These are phyloP conservation scores for Mycena indigotica DNA, from an alignment of 768 basidiomycete genomes.

Conservation along the genomic window DNA sequence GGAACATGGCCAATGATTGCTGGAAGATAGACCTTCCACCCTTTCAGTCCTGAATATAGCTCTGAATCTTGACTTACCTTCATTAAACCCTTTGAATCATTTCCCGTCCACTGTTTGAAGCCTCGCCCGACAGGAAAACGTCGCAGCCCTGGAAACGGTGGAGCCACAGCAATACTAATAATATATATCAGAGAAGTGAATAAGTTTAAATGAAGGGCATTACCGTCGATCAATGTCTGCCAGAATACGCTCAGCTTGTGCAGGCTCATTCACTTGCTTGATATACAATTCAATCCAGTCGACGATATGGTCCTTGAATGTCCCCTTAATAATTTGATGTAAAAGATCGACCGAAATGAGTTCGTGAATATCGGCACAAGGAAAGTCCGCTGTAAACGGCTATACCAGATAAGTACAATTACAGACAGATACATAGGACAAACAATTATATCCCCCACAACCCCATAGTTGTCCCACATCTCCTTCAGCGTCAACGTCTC, in stretches of 20 bases:
- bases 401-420: slow-evolving; percentile 6
- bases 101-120: slow-evolving; percentile 42
- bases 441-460: slow-evolving; percentile 35
- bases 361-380: slow-evolving; percentile 37
- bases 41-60: background rate
- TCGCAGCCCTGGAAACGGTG: slow-evolving; percentile 29
- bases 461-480: slow-evolving; percentile 37
- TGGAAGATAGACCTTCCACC: slow-evolving; percentile 29
- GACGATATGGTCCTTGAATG: slow-evolving; percentile 43
- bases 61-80: slow-evolving; percentile 33
- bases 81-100: slow-evolving; percentile 43
- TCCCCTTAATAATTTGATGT: slow-evolving; percentile 39
- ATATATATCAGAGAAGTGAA: background rate
- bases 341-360: slow-evolving; percentile 34
- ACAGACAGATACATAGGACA: slow-evolving; percentile 9
- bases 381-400: slow-evolving; percentile 39
- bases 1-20: slow-evolving; percentile 34
- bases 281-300: slow-evolving; percentile 35
- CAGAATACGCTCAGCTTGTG: slow-evolving; percentile 25
- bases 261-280: slow-evolving; percentile 13
- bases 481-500: slow-evolving; percentile 12
- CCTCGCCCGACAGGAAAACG: slow-evolving; percentile 32
- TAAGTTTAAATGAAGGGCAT: background rate
- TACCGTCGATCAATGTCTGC: slow-evolving; percentile 36
- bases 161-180: slow-evolving; percentile 31